Evolutionary conservation across 2,329 filamentous ascomycete species (phyloP).

Genomic region (Aspergillus tubingensis): DNA sequence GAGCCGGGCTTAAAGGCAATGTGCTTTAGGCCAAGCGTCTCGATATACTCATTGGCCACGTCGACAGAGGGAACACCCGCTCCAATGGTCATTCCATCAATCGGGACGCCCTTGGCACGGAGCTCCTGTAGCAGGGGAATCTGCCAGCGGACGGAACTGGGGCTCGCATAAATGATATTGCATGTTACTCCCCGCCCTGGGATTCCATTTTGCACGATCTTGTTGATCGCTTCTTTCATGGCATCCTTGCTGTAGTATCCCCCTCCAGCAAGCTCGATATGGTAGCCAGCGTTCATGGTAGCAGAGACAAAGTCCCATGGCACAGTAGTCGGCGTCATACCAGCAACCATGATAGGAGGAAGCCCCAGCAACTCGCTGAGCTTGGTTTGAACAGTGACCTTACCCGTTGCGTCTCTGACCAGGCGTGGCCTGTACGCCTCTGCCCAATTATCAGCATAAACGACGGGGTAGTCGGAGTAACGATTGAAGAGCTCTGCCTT

Average conservation of each 20-base stretch:
- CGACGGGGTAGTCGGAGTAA: neutral
- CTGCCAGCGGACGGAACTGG: constrained; percentile 2
- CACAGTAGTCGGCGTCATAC: constrained; percentile 11
- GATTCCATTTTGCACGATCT: neutral
- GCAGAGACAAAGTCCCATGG: constrained; percentile 8
- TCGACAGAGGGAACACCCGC: neutral
- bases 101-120: neutral
- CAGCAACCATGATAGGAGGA: constrained; percentile 8
- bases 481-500: neutral
- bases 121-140: constrained; percentile 2
- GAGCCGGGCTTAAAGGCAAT: constrained; percentile 1
- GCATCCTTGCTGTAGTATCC: neutral
- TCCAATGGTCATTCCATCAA: constrained; percentile 1
- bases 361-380: constrained; percentile 1
- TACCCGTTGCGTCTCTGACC: neutral
- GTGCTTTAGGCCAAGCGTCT: neutral
- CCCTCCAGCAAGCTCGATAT: constrained; percentile 9
- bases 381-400: constrained; percentile 1
- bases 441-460: neutral
- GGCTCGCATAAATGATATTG: constrained; percentile 11
- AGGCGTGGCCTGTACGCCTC: neutral
- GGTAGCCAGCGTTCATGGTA: constrained; percentile 9
- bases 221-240: constrained; percentile 1
- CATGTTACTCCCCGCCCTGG: constrained; percentile 3
- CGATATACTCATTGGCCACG: neutral